phyloP scores from a whole-genome alignment of 2,329 filamentous ascomycete species.

The Paracamarosporium sp. region DNA sequence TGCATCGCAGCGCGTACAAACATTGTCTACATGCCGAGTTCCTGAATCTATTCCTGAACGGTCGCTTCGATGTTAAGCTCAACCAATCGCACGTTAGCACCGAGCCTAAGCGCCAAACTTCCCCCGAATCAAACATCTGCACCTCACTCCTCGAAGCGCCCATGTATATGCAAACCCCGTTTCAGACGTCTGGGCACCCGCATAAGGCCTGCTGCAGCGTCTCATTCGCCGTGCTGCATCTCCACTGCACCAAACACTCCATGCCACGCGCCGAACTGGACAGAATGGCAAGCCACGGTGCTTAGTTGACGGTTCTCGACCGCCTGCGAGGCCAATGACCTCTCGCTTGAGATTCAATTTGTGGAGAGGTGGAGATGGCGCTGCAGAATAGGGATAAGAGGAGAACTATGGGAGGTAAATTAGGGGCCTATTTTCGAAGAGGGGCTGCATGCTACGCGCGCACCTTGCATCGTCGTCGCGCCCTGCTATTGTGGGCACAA shows the following conservation, averaged over 20 bases:
- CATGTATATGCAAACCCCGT: slow-evolving; percentile 24
- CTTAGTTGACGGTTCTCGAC: slow-evolving; percentile 19
- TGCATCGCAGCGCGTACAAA: neutral
- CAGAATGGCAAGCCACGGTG: slow-evolving; percentile 23
- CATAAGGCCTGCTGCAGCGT: slow-evolving; percentile 16
- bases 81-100: slow-evolving; percentile 5
- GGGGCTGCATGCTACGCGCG: slow-evolving; percentile 36
- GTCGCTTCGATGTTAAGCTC: neutral
- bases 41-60: neutral
- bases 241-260: slow-evolving; percentile 4
- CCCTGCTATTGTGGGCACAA: slow-evolving; percentile 15
- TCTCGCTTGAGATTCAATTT: slow-evolving; percentile 5
- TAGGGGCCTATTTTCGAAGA: slow-evolving; percentile 15
- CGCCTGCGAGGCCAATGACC: slow-evolving; percentile 12
- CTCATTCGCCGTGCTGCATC: slow-evolving; percentile 20
- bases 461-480: slow-evolving; percentile 16
- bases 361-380: slow-evolving; percentile 11
- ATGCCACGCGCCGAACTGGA: slow-evolving; percentile 13
- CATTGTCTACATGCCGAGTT: neutral
- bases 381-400: neutral
- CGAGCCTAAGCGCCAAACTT: slow-evolving; percentile 36
- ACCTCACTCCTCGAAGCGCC: slow-evolving; percentile 33
- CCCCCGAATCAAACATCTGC: slow-evolving; percentile 30
- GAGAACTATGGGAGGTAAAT: slow-evolving; percentile 1
- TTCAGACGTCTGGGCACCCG: slow-evolving; percentile 27